A percentile compares a stretch with the other conserved stretches of the same genome.
These are phyloP conservation scores for Sicyos baderoa DNA, from an alignment of 306 rosid genomes.

Conservation along the genomic window DNA sequence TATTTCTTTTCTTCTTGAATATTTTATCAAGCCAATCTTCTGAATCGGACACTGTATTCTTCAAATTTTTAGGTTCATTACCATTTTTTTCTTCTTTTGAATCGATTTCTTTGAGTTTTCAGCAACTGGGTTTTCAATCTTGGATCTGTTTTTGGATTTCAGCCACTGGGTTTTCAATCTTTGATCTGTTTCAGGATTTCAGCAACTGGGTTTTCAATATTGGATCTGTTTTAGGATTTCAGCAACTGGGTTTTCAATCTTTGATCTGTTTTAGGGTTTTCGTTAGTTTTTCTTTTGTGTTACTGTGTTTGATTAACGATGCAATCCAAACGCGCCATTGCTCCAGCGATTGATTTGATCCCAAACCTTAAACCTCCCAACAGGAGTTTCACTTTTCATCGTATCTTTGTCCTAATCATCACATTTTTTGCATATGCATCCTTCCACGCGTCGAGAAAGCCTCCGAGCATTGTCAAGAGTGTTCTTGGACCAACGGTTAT, in stretches of 20 bases:
- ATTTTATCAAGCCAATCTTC: neutral
- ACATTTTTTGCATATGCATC: slow-evolving; percentile 77
- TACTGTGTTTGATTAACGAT: too few relatives aligned
- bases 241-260: too few relatives aligned
- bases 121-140: neutral
- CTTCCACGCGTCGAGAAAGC: slow-evolving; percentile 82
- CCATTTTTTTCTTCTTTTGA: neutral
- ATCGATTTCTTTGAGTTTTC: neutral
- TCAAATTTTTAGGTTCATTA: neutral
- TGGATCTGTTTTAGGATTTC: too few relatives aligned
- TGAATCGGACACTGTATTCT: slow-evolving; percentile 6
- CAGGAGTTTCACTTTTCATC: slow-evolving; percentile 61
- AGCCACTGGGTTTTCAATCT: too few relatives aligned
- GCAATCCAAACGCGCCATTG: slow-evolving; percentile 37
- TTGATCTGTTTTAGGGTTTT: neutral
- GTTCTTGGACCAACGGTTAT: slow-evolving; percentile 55
- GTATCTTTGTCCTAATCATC: slow-evolving; percentile 44
- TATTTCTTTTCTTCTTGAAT: neutral
- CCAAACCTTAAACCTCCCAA: slow-evolving; percentile 64
- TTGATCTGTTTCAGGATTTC: too few relatives aligned
- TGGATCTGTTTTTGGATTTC: too few relatives aligned
- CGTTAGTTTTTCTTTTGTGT: neutral
- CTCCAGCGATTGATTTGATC: slow-evolving; percentile 54
- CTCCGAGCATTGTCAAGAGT: slow-evolving; percentile 90
- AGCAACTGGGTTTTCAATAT: too few relatives aligned